Base-by-base conservation (phyloP, 306 rosid genomes). In the Lupinus albus region DNA sequence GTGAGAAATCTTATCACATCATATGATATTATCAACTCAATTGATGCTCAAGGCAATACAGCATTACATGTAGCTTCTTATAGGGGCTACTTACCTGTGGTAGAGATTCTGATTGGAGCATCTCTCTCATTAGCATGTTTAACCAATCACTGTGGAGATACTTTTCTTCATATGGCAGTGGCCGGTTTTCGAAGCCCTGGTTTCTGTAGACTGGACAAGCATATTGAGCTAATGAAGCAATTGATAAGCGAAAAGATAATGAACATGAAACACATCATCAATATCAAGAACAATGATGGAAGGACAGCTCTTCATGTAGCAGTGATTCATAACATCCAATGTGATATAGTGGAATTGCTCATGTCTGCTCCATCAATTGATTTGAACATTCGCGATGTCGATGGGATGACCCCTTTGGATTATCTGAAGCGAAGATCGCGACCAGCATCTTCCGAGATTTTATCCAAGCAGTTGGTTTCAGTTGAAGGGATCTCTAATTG, bases 171-270 rank as follows among this genome's bases (percentile, higher is more conserved):
- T 71, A 81, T 82, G 89, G 89, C 95, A 38, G 92, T 88, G 68
- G 81, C 87, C 71, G 99, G 99, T 77, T 93, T 90, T 83, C 77
- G 84, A 72, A 86, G 92, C 66, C 94, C 92, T 4, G 94, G 95
- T 33, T 93, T 93, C 65, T 74, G 83, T 64, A 84, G 86, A 79
- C 38, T 93, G 47, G 97, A 93, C 79, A 79, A 78, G 78, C 99
- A 86, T 72, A 71, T 74, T n/a, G 95, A 83, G 67, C 88, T 90
- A 72, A 82, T 88, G 85, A 78, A 84, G 62, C 77, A 68, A 49
- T 46, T 88, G 32, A 51, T 77, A 41, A 52, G 73, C 46, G 82
- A 80, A 10, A 58, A 79, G 61, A 77, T 81, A 32, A 78, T 75
- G 62, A 78, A 70, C 47, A 57, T 84, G 67, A 56, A 79, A 36